phyloP scores from a whole-genome alignment of 2,329 filamentous ascomycete species.

The Fusarium pseudoanthophilum region DNA sequence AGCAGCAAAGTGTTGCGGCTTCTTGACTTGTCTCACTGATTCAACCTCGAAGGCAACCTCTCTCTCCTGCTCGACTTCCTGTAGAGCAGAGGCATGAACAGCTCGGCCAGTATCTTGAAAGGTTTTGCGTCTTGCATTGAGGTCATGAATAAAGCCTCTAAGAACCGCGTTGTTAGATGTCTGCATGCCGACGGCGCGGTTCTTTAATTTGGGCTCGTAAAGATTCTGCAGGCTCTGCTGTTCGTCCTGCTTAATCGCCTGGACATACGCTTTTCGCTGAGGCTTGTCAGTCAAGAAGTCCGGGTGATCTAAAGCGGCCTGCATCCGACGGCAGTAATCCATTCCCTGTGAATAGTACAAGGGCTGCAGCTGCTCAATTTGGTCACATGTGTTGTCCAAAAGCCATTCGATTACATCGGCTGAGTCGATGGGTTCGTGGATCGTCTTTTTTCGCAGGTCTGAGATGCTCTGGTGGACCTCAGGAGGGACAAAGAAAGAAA shows the following conservation, averaged over 20 bases:
- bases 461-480: conserved; percentile 72
- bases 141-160: conserved; percentile 34
- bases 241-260: conserved; percentile 58
- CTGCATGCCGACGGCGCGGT: conserved; percentile 12
- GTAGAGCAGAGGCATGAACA: conserved; percentile 61
- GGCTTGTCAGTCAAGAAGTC: conserved; percentile 53
- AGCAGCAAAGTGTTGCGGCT: conserved; percentile 55
- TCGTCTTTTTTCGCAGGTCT: conserved; percentile 51
- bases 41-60: conserved; percentile 69
- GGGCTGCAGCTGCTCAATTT: conserved; percentile 67
- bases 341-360: conserved; percentile 69
- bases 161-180: conserved; percentile 26
- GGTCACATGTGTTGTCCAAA: conserved; percentile 69
- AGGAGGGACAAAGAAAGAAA: conserved; percentile 65
- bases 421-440: conserved; percentile 39
- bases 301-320: conserved; percentile 58
- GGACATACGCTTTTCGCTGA: conserved; percentile 51
- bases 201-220: conserved; percentile 57
- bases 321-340: conserved; percentile 66
- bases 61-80: conserved; percentile 69
- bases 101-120: conserved; percentile 43
- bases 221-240: conserved; percentile 66
- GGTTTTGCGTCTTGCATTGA: conserved; percentile 33
- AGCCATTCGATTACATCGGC: conserved; percentile 60
- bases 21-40: conserved; percentile 64